A percentile compares a stretch with the other conserved stretches of the same genome.
Evolutionary conservation across 1,139 yeast species (phyloP).

Genomic region (Blastobotrys proliferans): DNA sequence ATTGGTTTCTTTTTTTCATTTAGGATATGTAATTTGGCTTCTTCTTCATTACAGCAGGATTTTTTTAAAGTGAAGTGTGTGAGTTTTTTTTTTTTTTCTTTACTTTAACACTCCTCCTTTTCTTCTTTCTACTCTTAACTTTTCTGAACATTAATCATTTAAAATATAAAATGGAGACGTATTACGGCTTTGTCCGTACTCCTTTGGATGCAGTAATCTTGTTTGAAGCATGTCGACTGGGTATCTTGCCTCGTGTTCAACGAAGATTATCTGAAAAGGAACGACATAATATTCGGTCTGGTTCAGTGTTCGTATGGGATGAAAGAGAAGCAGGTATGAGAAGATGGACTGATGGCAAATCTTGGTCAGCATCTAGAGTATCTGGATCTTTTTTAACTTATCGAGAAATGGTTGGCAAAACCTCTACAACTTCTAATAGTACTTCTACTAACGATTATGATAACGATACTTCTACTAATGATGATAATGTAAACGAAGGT

Average conservation of each 20-base stretch:
- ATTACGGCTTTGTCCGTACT: conserved; percentile 54
- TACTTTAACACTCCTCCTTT: neutral
- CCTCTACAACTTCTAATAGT: neutral
- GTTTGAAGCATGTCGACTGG: conserved; percentile 59
- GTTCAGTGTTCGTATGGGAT: conserved; percentile 69
- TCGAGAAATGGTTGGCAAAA: conserved; percentile 50
- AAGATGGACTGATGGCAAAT: conserved; percentile 70
- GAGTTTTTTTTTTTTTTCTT: neutral
- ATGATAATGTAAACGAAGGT: conserved; percentile 27
- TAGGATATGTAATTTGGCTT: too few relatives aligned
- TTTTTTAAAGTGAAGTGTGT: too few relatives aligned
- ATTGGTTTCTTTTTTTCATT: too few relatives aligned
- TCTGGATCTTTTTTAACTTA: conserved; percentile 62
- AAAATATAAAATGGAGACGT: conserved; percentile 47
- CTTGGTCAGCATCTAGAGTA: conserved; percentile 71
- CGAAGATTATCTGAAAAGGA: conserved; percentile 59
- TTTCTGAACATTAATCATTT: neutral
- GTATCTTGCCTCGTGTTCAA: conserved; percentile 53
- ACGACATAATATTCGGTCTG: conserved; percentile 49
- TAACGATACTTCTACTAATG: conserved; percentile 9
- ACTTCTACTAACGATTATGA: conserved; percentile 14
- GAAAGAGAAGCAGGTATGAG: conserved; percentile 68
- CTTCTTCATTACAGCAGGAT: too few relatives aligned
- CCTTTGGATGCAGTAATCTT: conserved; percentile 61
- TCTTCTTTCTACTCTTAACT: neutral